Percentiles rank a stretch among this genome's conserved stretches.
Evolutionary conservation across 192 early-diverging fungal species (phyloP).

Genomic region (Coemansia sp.): DNA sequence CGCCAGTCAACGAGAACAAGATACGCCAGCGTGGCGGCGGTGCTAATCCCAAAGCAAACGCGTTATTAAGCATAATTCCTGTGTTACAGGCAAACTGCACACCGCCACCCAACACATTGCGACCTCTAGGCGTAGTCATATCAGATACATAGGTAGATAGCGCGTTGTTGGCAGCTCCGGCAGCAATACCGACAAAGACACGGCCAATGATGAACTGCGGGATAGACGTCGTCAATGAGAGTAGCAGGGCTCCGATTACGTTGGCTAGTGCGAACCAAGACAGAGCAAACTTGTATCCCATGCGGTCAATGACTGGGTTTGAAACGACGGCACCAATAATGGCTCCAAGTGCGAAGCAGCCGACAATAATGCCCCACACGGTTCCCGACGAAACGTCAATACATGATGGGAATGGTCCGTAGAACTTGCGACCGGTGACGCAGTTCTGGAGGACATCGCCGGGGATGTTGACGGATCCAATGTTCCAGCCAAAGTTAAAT

Average conservation of each 20-base stretch:
- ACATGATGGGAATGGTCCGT: constrained; percentile 54
- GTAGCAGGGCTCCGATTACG: constrained; percentile 66
- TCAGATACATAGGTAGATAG: constrained; percentile 79
- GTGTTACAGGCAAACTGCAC: constrained; percentile 79
- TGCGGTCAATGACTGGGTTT: constrained; percentile 61
- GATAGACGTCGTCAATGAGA: constrained; percentile 64
- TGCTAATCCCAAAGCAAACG: constrained; percentile 66
- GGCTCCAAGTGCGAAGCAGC: constrained; percentile 67
- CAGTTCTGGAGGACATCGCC: constrained; percentile 62
- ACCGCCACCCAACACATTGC: constrained; percentile 73
- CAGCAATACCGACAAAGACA: constrained; percentile 71
- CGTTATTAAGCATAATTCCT: constrained; percentile 76
- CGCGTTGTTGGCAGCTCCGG: constrained; percentile 67
- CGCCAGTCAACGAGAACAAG: constrained; percentile 65
- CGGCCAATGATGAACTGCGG: constrained; percentile 76
- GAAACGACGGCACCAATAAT: constrained; percentile 71
- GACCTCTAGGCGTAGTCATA: constrained; percentile 70
- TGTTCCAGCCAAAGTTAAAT: constrained; percentile 63
- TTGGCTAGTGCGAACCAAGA: constrained; percentile 72
- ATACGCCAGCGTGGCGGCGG: constrained; percentile 72
- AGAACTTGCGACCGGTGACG: constrained; percentile 53
- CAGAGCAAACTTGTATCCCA: constrained; percentile 70
- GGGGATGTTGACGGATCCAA: constrained; percentile 63
- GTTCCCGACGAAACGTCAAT: constrained; percentile 50
- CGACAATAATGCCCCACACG: constrained; percentile 64